A percentile compares a stretch with the other conserved stretches of the same genome.
Conservation (phyloP, 768 basidiomycete species). For the Termitomyces sp. region DNA sequence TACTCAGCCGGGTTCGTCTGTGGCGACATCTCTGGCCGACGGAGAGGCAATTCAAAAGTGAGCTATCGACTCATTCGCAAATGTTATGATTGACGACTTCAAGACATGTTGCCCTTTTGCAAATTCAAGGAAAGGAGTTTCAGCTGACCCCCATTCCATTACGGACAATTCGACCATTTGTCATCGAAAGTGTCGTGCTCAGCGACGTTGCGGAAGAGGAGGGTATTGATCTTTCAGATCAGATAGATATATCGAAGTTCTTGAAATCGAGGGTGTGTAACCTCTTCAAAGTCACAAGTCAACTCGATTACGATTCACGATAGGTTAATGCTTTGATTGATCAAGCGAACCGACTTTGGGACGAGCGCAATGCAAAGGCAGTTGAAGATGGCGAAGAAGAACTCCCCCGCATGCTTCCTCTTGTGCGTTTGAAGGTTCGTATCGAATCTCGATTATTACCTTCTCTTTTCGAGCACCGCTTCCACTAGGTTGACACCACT, state of each 20-base stretch:
- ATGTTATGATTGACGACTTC: not conserved
- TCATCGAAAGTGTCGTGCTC: slow-evolving; percentile 76
- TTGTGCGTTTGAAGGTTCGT: slow-evolving; percentile 75
- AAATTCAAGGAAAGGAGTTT: slow-evolving; percentile 86
- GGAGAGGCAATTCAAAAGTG: slow-evolving; percentile 93
- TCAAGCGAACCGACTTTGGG: slow-evolving; percentile 73
- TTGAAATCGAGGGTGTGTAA: slow-evolving; percentile 61
- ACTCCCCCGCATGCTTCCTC: slow-evolving; percentile 72
- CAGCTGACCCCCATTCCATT: slow-evolving; percentile 80
- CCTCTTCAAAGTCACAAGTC: not conserved
- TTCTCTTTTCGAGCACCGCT: not conserved
- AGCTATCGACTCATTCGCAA: slow-evolving; percentile 7
- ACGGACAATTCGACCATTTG: slow-evolving; percentile 91
- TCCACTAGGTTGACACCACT: slow-evolving; percentile 78
- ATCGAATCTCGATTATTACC: not conserved
- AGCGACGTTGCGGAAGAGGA: slow-evolving; percentile 75
- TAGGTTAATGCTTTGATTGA: slow-evolving; percentile 79
- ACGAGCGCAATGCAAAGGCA: slow-evolving; percentile 63
- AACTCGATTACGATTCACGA: not conserved
- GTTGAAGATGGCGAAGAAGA: slow-evolving; percentile 56
- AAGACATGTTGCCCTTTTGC: slow-evolving; percentile 88
- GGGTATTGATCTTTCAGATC: slow-evolving; percentile 70
- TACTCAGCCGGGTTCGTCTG: slow-evolving; percentile 90
- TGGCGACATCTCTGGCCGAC: slow-evolving; percentile 91
- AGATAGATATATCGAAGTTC: slow-evolving; percentile 78